Evolutionary conservation across 139 green algal species (phyloP), one percentile per base, ranked within the genome.

Genomic region (Prasinococcaceae sp.): DNA sequence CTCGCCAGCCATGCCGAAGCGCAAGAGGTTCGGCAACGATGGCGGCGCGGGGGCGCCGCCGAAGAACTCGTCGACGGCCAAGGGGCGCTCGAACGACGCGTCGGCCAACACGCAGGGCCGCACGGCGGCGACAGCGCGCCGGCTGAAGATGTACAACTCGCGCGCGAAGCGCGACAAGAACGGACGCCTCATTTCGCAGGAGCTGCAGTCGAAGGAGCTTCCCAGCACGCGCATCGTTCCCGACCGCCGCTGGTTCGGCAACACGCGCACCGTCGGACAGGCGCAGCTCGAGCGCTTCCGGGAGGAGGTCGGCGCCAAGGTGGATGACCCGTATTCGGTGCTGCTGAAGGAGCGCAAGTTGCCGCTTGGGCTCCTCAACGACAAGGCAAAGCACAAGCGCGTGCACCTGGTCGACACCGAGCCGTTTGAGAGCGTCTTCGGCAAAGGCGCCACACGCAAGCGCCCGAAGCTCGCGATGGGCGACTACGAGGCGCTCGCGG

Each of bases 91-190:
- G n/a, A n/a, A n/a, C n/a, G n/a, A n/a, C n/a, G n/a, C n/a, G n/a
- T n/a, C n/a, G n/a, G n/a, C n/a, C n/a, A n/a, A n/a, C n/a, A n/a
- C n/a, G n/a, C n/a, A n/a, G n/a, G n/a, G n/a, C n/a, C 51, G 66
- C 17, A 46, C 39, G 12, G 53, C 66, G 22, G 55, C 66, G 35
- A 70, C 66, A 6, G 68, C 73, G 25, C 38, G 63, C 28, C 63
- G 68, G 8, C 83, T 98, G 41, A 77, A 82, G 5, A 97, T 99
- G 90, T 99, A 99, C 79, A 93, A 86, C 36, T 84, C 68, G 16
- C 72, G 67, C 17, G 69, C 90, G 0, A 63, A 77, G 27, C 60
- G 92, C 1, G 84, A 98, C 75, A 92, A 81, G 54, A 85, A 90
- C 9, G 92, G 92, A 4, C 78, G 78, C 14, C 41, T 96, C 19